phyloP scores from a whole-genome alignment of 306 rosid species.

The Cyclanthera cordifolia region DNA sequence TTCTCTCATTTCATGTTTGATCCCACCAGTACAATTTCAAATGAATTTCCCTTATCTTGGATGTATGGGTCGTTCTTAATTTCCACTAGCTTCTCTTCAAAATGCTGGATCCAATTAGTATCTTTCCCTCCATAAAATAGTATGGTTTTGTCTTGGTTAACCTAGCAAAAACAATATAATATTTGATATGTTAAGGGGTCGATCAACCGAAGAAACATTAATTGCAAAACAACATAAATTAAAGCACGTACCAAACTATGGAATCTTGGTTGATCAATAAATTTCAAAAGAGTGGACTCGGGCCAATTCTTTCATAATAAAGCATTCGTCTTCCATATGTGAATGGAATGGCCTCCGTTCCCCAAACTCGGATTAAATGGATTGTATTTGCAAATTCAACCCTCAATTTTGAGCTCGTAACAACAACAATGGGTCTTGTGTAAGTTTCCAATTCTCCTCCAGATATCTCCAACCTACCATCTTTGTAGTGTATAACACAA shows the following conservation, averaged over 20 bases:
- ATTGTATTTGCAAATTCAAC: conserved; percentile 16
- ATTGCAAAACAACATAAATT: neutral
- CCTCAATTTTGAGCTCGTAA: conserved; percentile 18
- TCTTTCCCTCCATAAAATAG: conserved; percentile 4
- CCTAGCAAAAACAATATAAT: neutral
- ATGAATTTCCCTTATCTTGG: too few relatives aligned
- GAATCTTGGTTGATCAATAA: neutral
- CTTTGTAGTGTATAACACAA: conserved; percentile 8
- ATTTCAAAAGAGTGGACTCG: neutral
- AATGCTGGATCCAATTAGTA: too few relatives aligned
- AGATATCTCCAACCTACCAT: conserved; percentile 22
- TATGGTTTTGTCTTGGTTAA: neutral
- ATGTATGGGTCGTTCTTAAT: too few relatives aligned
- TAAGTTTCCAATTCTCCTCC: conserved; percentile 27
- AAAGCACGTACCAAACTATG: neutral
- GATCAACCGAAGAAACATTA: neutral
- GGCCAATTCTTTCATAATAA: conserved; percentile 1
- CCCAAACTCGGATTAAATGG: conserved; percentile 17
- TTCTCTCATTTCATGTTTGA: neutral
- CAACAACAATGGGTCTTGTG: conserved; percentile 25
- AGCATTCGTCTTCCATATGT: neutral
- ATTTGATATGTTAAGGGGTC: neutral
- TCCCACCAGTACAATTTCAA: neutral
- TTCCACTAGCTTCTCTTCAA: too few relatives aligned
- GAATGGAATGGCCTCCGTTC: conserved; percentile 20